These are phyloP conservation scores for Agaricus blazei DNA, from an alignment of 768 basidiomycete genomes.

Conservation along the genomic window DNA sequence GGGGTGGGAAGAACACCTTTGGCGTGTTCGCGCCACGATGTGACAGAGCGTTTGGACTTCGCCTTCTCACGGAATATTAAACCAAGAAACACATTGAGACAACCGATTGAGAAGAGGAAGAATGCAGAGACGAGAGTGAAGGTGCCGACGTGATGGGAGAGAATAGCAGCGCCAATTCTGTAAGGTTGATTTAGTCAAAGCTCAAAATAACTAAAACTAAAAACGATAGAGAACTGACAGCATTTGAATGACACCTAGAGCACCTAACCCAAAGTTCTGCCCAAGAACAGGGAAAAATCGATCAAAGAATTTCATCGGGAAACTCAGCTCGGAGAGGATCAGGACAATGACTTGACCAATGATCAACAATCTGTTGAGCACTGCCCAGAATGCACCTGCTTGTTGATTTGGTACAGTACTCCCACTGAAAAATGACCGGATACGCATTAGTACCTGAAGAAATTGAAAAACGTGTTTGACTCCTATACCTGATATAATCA, in stretches of 20 bases:
- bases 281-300: constrained; percentile 87
- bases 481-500: neutral
- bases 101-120: constrained; percentile 79
- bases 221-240: constrained; percentile 42
- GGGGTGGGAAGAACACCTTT: constrained; percentile 52
- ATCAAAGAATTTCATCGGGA: constrained; percentile 75
- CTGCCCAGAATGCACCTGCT: constrained; percentile 88
- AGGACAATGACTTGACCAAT: constrained; percentile 80
- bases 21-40: constrained; percentile 56
- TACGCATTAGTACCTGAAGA: neutral
- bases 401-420: constrained; percentile 90
- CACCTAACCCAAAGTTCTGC: constrained; percentile 76
- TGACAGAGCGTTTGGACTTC: constrained; percentile 63
- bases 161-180: constrained; percentile 64
- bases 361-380: constrained; percentile 83
- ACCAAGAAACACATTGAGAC: constrained; percentile 77
- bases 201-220: too few relatives aligned
- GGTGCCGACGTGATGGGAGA: constrained; percentile 73
- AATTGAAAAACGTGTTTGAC: neutral
- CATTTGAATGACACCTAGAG: constrained; percentile 84
- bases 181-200: constrained; percentile 19
- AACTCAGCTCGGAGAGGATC: constrained; percentile 77
- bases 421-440: constrained; percentile 30
- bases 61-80: constrained; percentile 71
- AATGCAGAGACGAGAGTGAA: constrained; percentile 87